These are phyloP conservation scores for Populus pruinosa DNA, from an alignment of 345 rosid genomes.

Conservation along the genomic window DNA sequence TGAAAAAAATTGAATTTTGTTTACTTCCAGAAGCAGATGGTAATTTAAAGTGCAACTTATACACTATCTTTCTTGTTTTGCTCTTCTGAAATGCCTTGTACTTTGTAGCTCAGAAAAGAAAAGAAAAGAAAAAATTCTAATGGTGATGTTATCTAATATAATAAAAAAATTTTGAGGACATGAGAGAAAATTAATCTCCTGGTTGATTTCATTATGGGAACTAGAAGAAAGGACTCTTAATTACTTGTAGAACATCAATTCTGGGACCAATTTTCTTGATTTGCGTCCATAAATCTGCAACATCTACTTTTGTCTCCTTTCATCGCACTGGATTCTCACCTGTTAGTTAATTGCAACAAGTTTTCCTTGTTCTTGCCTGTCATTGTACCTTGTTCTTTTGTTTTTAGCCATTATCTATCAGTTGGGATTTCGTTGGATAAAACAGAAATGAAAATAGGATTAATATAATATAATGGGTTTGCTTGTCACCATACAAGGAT, in stretches of 20 bases:
- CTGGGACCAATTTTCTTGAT: slow-evolving; percentile 22
- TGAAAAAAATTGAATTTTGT: slow-evolving; percentile 51
- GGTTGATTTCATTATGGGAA: slow-evolving; percentile 15
- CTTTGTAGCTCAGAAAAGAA: slow-evolving; percentile 30
- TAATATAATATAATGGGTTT: too few species aligned
- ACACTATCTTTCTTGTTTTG: slow-evolving; percentile 10
- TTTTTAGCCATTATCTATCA: slow-evolving; percentile 22
- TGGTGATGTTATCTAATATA: slow-evolving; percentile 36
- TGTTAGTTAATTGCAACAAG: slow-evolving; percentile 13
- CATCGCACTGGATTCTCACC: slow-evolving; percentile 29
- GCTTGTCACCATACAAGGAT: neutral
- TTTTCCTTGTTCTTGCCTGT: slow-evolving; percentile 16
- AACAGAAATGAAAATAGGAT: neutral
- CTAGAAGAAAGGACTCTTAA: neutral
- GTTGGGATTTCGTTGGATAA: slow-evolving; percentile 14
- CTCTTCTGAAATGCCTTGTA: slow-evolving; percentile 30
- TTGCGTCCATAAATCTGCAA: slow-evolving; percentile 27
- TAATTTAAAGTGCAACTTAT: slow-evolving; percentile 34
- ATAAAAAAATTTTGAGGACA: slow-evolving; percentile 34
- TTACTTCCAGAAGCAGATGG: slow-evolving; percentile 20
- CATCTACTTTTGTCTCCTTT: slow-evolving; percentile 24
- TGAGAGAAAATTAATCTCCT: slow-evolving; percentile 12
- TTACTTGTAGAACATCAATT: slow-evolving; percentile 6
- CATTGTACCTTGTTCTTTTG: slow-evolving; percentile 23
- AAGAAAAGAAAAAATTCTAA: slow-evolving; percentile 27